phyloP scores from a whole-genome alignment of 2,329 filamentous ascomycete genomes.

The Colletotrichum sojae region DNA sequence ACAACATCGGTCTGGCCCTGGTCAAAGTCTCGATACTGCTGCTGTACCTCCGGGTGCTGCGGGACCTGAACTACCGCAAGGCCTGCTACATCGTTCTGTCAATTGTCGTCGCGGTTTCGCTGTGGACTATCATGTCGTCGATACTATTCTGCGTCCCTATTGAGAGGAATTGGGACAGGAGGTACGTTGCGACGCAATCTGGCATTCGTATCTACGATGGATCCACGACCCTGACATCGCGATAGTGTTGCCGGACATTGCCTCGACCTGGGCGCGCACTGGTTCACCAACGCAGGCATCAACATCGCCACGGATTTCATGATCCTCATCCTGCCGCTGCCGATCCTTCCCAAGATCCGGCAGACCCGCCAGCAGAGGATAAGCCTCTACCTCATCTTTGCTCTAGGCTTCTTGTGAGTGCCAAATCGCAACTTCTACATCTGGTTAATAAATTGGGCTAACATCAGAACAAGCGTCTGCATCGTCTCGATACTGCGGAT shows the following conservation, averaged over 20 bases:
- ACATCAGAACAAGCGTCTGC: slow-evolving; percentile 42
- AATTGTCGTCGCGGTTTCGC: slow-evolving; percentile 41
- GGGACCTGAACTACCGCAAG: slow-evolving; percentile 44
- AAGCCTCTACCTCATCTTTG: slow-evolving; percentile 45
- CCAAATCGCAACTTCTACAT: not conserved
- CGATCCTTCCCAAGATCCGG: slow-evolving; percentile 44
- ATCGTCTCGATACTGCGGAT: slow-evolving; percentile 46
- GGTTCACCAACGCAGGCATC: slow-evolving; percentile 43
- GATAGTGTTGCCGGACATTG: slow-evolving; percentile 8
- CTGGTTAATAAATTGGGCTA: not conserved
- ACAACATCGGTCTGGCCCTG: slow-evolving; percentile 43
- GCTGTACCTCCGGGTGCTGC: slow-evolving; percentile 46
- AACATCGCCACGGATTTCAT: slow-evolving; percentile 46
- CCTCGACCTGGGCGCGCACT: slow-evolving; percentile 2
- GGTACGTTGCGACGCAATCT: not conserved
- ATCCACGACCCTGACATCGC: not conserved
- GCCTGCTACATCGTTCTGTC: slow-evolving; percentile 37
- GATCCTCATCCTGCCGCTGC: slow-evolving; percentile 46
- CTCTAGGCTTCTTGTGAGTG: slow-evolving; percentile 46
- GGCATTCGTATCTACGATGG: no score
- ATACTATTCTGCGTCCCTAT: slow-evolving; percentile 45
- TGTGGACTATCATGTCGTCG: slow-evolving; percentile 39
- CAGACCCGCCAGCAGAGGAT: slow-evolving; percentile 43
- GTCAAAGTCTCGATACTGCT: slow-evolving; percentile 47
- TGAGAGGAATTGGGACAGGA: slow-evolving; percentile 40